Conservation (phyloP, 768 basidiomycete species). For the Leccinum obscurum region DNA sequence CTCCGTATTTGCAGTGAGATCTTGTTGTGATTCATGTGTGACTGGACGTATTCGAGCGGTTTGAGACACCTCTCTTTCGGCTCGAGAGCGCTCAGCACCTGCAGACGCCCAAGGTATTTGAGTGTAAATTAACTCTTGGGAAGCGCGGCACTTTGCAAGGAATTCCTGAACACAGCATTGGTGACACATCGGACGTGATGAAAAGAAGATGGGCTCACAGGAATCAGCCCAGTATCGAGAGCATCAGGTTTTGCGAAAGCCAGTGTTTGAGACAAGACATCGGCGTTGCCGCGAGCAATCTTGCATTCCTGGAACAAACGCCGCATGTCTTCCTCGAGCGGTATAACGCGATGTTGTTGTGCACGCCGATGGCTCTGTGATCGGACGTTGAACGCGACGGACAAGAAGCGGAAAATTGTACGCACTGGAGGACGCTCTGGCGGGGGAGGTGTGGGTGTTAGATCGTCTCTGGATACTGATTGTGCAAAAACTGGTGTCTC, state of each 20-base stretch:
- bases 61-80: conserved; percentile 22
- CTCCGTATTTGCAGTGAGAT: conserved; percentile 28
- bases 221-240: conserved; percentile 62
- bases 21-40: conserved; percentile 22
- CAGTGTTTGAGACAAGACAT: conserved; percentile 69
- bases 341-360: conserved; percentile 48
- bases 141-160: conserved; percentile 70
- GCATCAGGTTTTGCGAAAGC: conserved; percentile 70
- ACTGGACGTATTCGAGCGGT: conserved; percentile 19
- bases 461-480: conserved; percentile 32
- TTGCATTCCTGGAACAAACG: conserved; percentile 84
- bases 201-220: conserved; percentile 41
- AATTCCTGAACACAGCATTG: conserved; percentile 63
- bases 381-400: neutral
- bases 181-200: neutral
- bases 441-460: conserved; percentile 24
- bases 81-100: conserved; percentile 70
- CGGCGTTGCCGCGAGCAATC: conserved; percentile 80
- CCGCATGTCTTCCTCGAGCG: conserved; percentile 82
- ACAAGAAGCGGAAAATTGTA: neutral
- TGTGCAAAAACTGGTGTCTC: conserved; percentile 41
- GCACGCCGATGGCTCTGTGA: conserved; percentile 18
- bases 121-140: conserved; percentile 80
- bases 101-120: conserved; percentile 93
- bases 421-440: conserved; percentile 28